Evolutionary conservation across 2,329 filamentous ascomycete genomes (phyloP), one percentile per base, ranked within the genome.

Genomic region (Fonsecaea nubica): DNA sequence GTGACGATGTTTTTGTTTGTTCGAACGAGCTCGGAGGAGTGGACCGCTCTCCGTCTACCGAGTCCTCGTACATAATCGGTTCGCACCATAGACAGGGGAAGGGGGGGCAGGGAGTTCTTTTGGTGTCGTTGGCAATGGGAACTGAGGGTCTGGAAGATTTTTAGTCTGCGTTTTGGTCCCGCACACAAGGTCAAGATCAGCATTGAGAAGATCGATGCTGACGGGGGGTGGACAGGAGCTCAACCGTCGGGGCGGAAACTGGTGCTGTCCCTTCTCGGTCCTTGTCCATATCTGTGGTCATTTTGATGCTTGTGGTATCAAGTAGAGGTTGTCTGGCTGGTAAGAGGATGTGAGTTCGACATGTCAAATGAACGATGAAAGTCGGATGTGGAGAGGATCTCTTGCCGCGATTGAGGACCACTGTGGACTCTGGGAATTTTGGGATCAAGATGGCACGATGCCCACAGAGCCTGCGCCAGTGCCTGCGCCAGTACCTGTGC

Each of bases 1-100:
- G 50, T 55, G 50, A 62, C 58, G 54, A n/a, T 52, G 40, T 25
- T 55, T 62, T 62, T 62, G 59, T 55, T 62, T 62, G 35, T 56
- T 55, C 15, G 33, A 55, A 36, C 38, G 21, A 21, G 15, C 40
- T n/a, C 40, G 2, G 40, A 40, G 38, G 38, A 42, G 58, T 61
- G 58, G 58, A 61, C 52, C 58, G 21, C 30, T 55, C 8, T 35
- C 33, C 48, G 18, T 61, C 42, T 61, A 61, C 25, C 25, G 25
- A 25, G 25, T 25, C 25, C 25, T 25, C 25, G 25, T 25, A 25
- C 58, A 61, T 61, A 53, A 54, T 53, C 45, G 18, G 18, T 8
- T 48, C 42, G 42, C 42, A 18, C 42, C 42, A 21, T 48, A 9
- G 18, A 50, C 45, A 50, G 13, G 45, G 45, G 45, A 21, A n/a